Conservation (phyloP, 371 early-diverging fungal species). For the Chytridium lagenaria region DNA sequence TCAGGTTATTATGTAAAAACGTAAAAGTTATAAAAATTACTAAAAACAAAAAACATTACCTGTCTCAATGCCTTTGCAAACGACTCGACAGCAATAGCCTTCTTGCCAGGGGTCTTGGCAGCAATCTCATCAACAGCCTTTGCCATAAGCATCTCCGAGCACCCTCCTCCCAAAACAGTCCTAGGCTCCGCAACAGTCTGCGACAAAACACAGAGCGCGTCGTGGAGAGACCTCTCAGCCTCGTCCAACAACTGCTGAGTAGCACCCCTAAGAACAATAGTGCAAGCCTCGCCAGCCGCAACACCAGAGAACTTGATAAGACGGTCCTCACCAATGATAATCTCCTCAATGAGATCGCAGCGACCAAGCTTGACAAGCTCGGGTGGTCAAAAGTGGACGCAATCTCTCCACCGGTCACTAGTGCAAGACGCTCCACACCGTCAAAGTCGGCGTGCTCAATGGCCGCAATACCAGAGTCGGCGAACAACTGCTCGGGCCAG, state of each 20-base stretch:
- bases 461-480: constrained; percentile 93
- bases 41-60: constrained; percentile 39
- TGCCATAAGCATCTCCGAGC: constrained; percentile 98
- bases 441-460: constrained; percentile 99
- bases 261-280: constrained; percentile 97
- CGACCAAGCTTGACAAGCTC: constrained; percentile 93
- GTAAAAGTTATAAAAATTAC: not conserved
- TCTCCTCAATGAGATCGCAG: constrained; percentile 96
- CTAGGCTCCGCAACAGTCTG: constrained; percentile 96
- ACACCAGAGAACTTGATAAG: constrained; percentile 97
- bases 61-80: constrained; percentile 97
- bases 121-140: constrained; percentile 95
- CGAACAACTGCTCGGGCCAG: constrained; percentile 99
- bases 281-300: constrained; percentile 97
- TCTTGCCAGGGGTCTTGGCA: constrained; percentile 90
- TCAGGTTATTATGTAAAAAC: not conserved
- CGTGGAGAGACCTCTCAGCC: constrained; percentile 99
- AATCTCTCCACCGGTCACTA: constrained; percentile 98
- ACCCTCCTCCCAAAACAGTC: constrained; percentile 97
- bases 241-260: constrained; percentile 98
- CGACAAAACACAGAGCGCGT: constrained; percentile 97
- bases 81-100: constrained; percentile 96
- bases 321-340: constrained; percentile 97
- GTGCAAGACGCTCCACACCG: constrained; percentile 97
- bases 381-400: constrained; percentile 98